Evolutionary conservation across 371 early-diverging fungal genomes (phyloP).

Genomic region (Mortierella sp.): DNA sequence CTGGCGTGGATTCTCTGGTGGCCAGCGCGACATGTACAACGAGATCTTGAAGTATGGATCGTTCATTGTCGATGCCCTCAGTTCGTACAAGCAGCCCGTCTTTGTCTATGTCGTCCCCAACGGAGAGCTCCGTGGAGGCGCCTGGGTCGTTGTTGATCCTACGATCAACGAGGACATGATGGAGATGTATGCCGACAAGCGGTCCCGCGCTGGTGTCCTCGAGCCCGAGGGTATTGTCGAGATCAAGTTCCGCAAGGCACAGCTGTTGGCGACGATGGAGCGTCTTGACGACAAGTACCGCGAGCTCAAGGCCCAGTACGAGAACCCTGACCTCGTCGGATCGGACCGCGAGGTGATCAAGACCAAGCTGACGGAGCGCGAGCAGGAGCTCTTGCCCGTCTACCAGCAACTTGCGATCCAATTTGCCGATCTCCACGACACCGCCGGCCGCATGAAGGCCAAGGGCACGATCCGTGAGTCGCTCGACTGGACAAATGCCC

Average conservation of each 20-base stretch:
- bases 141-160: slow-evolving; percentile 99
- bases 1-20: slow-evolving; percentile 99
- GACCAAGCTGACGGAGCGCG: slow-evolving; percentile 81
- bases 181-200: slow-evolving; percentile 97
- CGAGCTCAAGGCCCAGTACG: slow-evolving; percentile 75
- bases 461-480: slow-evolving; percentile 90
- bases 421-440: slow-evolving; percentile 98
- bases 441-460: slow-evolving; percentile 96
- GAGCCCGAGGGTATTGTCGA: slow-evolving; percentile 99
- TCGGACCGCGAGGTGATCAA: slow-evolving; percentile 74
- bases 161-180: slow-evolving; percentile 98
- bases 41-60: slow-evolving; percentile 98
- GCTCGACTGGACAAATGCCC: slow-evolving; percentile 86
- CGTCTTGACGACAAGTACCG: slow-evolving; percentile 87
- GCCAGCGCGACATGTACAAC: slow-evolving; percentile 98
- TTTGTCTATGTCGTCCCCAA: slow-evolving; percentile 97
- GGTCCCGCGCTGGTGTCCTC: slow-evolving; percentile 95
- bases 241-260: slow-evolving; percentile 98
- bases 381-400: slow-evolving; percentile 88
- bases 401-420: slow-evolving; percentile 96
- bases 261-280: slow-evolving; percentile 92
- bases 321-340: slow-evolving; percentile 62
- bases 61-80: slow-evolving; percentile 96
- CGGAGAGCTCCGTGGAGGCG: slow-evolving; percentile 99
- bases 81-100: slow-evolving; percentile 95